Base-by-base conservation (phyloP, 176 grass and related monocot species). In the Puccinellia tenuiflora region DNA sequence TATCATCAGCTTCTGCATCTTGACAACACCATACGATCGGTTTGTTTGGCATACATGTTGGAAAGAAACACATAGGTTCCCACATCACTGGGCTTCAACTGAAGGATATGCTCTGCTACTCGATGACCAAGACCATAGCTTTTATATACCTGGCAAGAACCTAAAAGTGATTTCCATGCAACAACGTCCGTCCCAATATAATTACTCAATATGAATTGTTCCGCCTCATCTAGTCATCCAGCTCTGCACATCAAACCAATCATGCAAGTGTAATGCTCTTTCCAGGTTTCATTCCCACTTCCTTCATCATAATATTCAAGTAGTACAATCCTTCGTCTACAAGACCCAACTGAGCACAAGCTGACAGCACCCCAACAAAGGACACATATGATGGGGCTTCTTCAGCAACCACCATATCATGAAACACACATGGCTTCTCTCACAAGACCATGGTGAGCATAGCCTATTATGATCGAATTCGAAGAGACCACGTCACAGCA, bases 21-120 rank as follows among this genome's bases (percentile, higher is more conserved):
- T 96, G 26, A 89, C 80, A 7, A 93, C 93, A 5, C 85, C 90
- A 71, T 96, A 90, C 88, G 90, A 96, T 78, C 88, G 55, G 45
- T 92, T 91, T 70, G 86, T 89, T 96, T 96, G 25, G 93, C 91
- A 84, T 93, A 96, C 90, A 93, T 93, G 54, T 93, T 93, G 43
- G 93, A 96, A 46, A 96, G 68, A 55, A 91, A 82, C 48, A 96
- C 87, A 88, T 93, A 91, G 21, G 93, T 93, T 82, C 90, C 93
- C 31, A 87, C 77, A 83, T 93, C 90, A 14, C 78, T 81, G 43
- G 93, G 93, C 35, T 90, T 88, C 82, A 92, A 81, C 63, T 88
- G 63, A 85, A 96, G 86, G 29, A 96, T 89, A 43, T 86, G 83
- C 30, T 89, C 76, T 51, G 88, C 93, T 73, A 96, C 85, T 73